phyloP scores from a whole-genome alignment of 371 early-diverging fungal genomes.

The Cladochytrium tenue region DNA sequence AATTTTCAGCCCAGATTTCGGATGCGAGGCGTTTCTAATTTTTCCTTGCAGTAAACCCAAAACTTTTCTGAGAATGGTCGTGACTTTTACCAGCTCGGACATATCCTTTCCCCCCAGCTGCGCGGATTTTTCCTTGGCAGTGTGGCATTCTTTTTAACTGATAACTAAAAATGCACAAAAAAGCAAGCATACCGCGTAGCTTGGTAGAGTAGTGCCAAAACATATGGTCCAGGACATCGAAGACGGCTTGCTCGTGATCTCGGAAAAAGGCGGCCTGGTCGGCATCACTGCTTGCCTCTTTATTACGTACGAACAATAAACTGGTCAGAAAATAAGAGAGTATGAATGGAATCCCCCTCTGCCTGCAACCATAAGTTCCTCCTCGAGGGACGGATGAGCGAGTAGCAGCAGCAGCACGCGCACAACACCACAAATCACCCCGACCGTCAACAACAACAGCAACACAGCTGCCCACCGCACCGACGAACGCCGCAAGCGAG shows the following conservation, averaged over 20 bases:
- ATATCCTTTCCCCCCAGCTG: conserved; percentile 63
- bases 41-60: conserved; percentile 68
- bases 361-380: no score
- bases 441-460: not conserved
- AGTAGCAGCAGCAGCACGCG: no score
- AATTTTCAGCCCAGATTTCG: conserved; percentile 43
- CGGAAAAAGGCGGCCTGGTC: conserved; percentile 80
- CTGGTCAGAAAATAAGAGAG: not conserved
- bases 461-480: conserved; percentile 33
- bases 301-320: not conserved
- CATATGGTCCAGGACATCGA: conserved; percentile 67
- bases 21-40: conserved; percentile 75
- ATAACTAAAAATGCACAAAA: not conserved
- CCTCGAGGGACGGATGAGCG: no score
- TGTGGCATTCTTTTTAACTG: conserved; percentile 15
- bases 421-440: no score
- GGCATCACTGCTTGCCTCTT: not conserved
- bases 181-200: conserved; percentile 59
- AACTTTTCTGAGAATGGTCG: conserved; percentile 67
- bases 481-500: conserved; percentile 71
- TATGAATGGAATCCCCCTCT: no score
- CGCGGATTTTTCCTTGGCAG: conserved; percentile 28
- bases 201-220: conserved; percentile 73
- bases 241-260: conserved; percentile 73
- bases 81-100: conserved; percentile 61